phyloP scores from a whole-genome alignment of 495 filamentous ascomycete genomes.

The Penicillium flavigenum region DNA sequence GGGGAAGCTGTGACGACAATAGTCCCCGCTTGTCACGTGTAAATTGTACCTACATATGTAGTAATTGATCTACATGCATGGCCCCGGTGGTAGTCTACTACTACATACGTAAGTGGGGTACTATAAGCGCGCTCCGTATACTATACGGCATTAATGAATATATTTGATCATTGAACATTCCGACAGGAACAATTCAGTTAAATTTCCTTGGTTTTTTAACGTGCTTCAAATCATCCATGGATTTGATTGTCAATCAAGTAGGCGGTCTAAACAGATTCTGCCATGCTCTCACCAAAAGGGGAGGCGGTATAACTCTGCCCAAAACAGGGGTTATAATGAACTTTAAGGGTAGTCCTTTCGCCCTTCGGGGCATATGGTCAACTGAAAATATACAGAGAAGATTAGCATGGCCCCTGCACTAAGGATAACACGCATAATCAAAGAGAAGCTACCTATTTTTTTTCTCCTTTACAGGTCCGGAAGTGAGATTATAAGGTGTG shows the following conservation, averaged over 20 bases:
- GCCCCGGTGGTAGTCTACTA: no score
- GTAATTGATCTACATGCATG: not conserved
- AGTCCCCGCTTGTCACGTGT: slow-evolving; percentile 9
- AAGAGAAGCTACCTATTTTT: slow-evolving; percentile 89
- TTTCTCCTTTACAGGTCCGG: slow-evolving; percentile 30
- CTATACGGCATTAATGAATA: not conserved
- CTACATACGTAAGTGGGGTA: not conserved
- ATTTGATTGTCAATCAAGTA: not conserved
- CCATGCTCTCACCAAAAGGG: not conserved
- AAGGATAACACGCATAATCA: slow-evolving; percentile 99
- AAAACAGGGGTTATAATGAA: not conserved
- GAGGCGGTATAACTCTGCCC: not conserved
- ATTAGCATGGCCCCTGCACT: slow-evolving; percentile 99
- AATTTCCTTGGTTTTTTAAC: not conserved
- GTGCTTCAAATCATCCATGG: not conserved
- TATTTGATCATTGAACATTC: not conserved
- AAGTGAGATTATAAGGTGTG: not conserved
- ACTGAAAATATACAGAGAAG: slow-evolving; percentile 85
- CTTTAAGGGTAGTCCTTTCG: slow-evolving; percentile 16
- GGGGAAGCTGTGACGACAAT: slow-evolving; percentile 8
- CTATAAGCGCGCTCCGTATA: not conserved
- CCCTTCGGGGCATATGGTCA: slow-evolving; percentile 77
- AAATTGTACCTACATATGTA: not conserved
- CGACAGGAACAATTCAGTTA: not conserved
- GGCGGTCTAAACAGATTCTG: not conserved